Evolutionary conservation across 2,329 filamentous ascomycete species (phyloP).

Genomic region (Torrubiella hemipterigena): DNA sequence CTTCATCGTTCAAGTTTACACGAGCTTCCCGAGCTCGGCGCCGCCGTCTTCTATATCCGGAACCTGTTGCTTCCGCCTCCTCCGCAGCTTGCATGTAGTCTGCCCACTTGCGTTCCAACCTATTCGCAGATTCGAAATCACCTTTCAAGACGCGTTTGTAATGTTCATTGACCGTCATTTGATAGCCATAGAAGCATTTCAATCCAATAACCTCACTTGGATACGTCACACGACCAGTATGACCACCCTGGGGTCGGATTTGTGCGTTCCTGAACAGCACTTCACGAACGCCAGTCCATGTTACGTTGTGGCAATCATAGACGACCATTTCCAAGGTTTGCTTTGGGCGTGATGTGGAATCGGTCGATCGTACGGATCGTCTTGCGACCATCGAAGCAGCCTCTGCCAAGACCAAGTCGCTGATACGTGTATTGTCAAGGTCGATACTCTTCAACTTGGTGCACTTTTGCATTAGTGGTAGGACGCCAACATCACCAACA

Average conservation of each 20-base stretch:
- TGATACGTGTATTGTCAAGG: conserved; percentile 88
- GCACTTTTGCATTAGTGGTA: conserved; percentile 70
- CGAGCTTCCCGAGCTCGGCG: conserved; percentile 73
- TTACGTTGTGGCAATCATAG: conserved; percentile 86
- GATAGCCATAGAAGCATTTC: conserved; percentile 92
- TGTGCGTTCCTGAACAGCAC: conserved; percentile 77
- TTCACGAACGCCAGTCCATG: conserved; percentile 83
- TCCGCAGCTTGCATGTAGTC: conserved; percentile 89
- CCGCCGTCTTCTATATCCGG: conserved; percentile 55
- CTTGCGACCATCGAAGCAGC: conserved; percentile 67
- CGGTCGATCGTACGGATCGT: conserved; percentile 38
- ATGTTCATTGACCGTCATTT: conserved; percentile 90
- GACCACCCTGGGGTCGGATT: conserved; percentile 38
- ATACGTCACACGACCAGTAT: conserved; percentile 36
- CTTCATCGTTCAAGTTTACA: conserved; percentile 70
- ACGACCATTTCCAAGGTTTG: conserved; percentile 66
- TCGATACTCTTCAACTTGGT: conserved; percentile 58
- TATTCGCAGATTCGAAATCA: conserved; percentile 59
- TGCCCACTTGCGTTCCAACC: conserved; percentile 85
- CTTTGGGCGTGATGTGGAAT: conserved; percentile 28
- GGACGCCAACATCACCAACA: conserved; percentile 71
- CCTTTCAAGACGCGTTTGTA: conserved; percentile 72
- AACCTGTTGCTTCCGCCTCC: conserved; percentile 61
- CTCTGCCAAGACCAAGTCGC: conserved; percentile 75
- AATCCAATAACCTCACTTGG: conserved; percentile 72